phyloP scores from a whole-genome alignment of 768 basidiomycete species.

The Rubroboletus pulcherrimus region DNA sequence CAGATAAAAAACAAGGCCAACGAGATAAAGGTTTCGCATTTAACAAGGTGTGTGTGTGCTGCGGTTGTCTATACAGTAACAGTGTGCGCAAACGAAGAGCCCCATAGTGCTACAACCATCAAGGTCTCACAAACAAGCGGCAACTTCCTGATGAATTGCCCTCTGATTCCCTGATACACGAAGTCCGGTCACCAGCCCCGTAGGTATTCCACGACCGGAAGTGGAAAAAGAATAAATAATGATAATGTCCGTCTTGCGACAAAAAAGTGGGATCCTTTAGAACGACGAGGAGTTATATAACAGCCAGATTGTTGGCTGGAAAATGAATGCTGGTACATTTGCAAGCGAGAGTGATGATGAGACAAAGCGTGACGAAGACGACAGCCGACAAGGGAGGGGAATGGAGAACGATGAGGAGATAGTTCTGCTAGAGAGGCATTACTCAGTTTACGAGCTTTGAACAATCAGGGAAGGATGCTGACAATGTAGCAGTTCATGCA shows the following conservation, averaged over 20 bases:
- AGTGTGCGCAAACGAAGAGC: not conserved
- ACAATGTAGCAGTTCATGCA: conserved; percentile 15
- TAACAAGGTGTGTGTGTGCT: conserved; percentile 10
- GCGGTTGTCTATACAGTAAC: conserved; percentile 1
- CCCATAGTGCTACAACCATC: not conserved
- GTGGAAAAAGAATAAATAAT: not conserved
- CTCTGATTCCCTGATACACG: not conserved
- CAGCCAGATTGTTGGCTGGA: conserved; percentile 8
- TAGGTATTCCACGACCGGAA: conserved; percentile 2
- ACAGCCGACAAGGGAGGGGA: not conserved
- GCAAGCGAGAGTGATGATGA: not conserved
- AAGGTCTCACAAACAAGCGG: conserved; percentile 4
- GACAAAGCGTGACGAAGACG: not conserved
- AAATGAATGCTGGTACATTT: conserved; percentile 4
- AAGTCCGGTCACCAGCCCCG: conserved; percentile 5
- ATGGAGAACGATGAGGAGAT: not conserved
- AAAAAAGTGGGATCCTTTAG: conserved; percentile 5
- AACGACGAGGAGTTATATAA: conserved; percentile 18
- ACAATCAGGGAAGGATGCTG: not conserved
- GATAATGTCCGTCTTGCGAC: conserved; percentile 17
- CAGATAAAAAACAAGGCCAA: not conserved
- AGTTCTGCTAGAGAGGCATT: not conserved
- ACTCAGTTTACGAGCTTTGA: not conserved
- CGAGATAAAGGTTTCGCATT: conserved; percentile 7
- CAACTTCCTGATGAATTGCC: conserved; percentile 6